Percentiles rank a stretch among this genome's conserved stretches.
Conservation (phyloP, 768 basidiomycete genomes). For the Ramaria sp. region DNA sequence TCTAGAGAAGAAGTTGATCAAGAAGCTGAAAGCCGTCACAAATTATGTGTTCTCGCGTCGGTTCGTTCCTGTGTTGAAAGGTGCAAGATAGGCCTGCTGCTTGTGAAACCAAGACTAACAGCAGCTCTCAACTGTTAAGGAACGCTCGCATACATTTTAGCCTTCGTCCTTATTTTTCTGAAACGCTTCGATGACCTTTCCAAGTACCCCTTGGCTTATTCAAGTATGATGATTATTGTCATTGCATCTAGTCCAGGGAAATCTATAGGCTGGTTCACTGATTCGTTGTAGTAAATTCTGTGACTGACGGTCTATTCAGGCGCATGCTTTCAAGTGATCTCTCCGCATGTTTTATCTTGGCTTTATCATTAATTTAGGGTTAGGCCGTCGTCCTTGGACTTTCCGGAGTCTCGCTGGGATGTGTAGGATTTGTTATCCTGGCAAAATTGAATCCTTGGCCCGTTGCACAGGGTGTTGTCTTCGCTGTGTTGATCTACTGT, state of each 20-base stretch:
- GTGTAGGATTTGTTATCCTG: slow-evolving; percentile 19
- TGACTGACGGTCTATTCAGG: not conserved
- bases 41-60: not conserved
- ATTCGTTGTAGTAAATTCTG: not conserved
- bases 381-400: slow-evolving; percentile 13
- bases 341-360: not conserved
- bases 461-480: slow-evolving; percentile 21
- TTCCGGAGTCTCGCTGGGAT: slow-evolving; percentile 14
- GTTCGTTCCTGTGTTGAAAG: not conserved
- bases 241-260: slow-evolving; percentile 18
- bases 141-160: slow-evolving; percentile 17
- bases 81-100: not conserved
- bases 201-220: slow-evolving; percentile 14
- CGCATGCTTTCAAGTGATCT: not conserved
- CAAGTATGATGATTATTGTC: slow-evolving; percentile 16
- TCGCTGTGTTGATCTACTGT: slow-evolving; percentile 18
- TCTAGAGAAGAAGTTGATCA: not conserved
- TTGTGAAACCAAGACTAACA: not conserved
- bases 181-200: slow-evolving; percentile 14
- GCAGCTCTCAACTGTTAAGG: slow-evolving; percentile 9
- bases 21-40: not conserved
- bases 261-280: slow-evolving; percentile 11
- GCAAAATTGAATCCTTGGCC: slow-evolving; percentile 17
- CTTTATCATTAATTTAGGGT: not conserved
- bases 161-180: slow-evolving; percentile 16